Percentiles rank a stretch among this genome's conserved stretches.
These are phyloP conservation scores for Aciculosporium take DNA, from an alignment of 2,329 filamentous ascomycete genomes.

Conservation along the genomic window DNA sequence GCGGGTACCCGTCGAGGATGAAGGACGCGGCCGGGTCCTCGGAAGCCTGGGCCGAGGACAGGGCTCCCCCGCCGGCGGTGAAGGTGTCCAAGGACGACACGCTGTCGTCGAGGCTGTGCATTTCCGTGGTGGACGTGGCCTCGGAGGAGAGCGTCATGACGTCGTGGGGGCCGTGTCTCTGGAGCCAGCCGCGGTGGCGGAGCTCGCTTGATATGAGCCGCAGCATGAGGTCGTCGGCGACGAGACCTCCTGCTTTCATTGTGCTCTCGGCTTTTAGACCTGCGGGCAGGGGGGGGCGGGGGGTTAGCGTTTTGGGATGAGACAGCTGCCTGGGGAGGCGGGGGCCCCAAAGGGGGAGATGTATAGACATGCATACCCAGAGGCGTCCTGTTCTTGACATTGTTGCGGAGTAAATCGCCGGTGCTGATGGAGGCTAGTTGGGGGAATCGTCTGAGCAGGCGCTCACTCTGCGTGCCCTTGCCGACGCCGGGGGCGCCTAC, in stretches of 20 bases:
- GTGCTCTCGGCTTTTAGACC: constrained; percentile 81
- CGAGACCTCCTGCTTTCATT: constrained; percentile 80
- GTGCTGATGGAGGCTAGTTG: constrained; percentile 87
- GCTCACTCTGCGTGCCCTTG: constrained; percentile 90
- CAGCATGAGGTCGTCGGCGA: constrained; percentile 81
- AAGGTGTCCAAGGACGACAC: constrained; percentile 2
- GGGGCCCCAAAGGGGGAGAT: too few species aligned
- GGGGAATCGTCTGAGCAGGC: constrained; percentile 73
- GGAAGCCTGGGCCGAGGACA: constrained; percentile 31
- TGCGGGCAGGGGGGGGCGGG: constrained; percentile 21
- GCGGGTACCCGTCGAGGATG: constrained; percentile 90
- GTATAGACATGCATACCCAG: constrained; percentile 52
- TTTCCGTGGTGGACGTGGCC: constrained; percentile 22
- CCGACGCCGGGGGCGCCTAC: constrained; percentile 93
- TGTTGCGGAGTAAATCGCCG: constrained; percentile 78
- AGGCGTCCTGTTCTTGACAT: constrained; percentile 78
- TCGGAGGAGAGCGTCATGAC: constrained; percentile 38
- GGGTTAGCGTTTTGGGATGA: not conserved
- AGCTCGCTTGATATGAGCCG: constrained; percentile 87
- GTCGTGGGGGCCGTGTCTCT: constrained; percentile 28
- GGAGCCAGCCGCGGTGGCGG: constrained; percentile 71
- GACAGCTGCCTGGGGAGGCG: not conserved
- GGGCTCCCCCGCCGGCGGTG: not conserved
- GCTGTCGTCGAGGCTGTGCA: constrained; percentile 15
- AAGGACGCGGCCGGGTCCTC: constrained; percentile 73